Evolutionary conservation across 1,139 yeast genomes (phyloP), one percentile per base, ranked within the genome.

Genomic region (Protomyces gravidus): DNA sequence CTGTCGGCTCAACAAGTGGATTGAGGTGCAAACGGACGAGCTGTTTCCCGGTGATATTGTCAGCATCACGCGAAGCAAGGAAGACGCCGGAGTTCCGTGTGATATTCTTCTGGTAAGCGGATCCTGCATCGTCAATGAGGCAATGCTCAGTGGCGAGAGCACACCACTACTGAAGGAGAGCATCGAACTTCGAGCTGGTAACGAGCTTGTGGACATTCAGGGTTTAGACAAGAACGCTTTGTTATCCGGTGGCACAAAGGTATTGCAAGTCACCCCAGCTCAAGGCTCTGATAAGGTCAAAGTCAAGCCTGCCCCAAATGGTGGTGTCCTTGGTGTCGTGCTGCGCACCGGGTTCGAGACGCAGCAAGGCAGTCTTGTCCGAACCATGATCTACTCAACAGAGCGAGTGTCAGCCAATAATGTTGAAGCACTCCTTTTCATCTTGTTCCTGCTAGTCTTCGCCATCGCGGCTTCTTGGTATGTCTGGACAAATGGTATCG

Each of bases 401-500:
- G 98, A 92, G 75, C 85, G 97, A 73, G 95, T 92, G 64, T 89
- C 95, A 61, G 97, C 90, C 59, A 97, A 96, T 62, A 92, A 89
- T 73, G 86, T 84, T 72, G 98, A 92, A 74, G 95, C 97, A 1
- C 82, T 92, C 69, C 84, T 86, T 74, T 92, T 92, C 72, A 92
- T 92, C 70, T 78, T 90, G 66, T 94, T 92, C 76, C 79, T 92
- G 71, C 80, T 94, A 67, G 77, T 87, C 39, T 92, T 92, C 70
- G 98, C 99, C 64, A 80, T 94, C 71, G 89, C 89, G 68, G 98
- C 99, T 42, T 85, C 96, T 36, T 87, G 96, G 89, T 94, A 92
- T 71, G 98, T 92, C 59, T 92, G 99, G 99, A 86, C 86, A 63
- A 96, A 92, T 75, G 98, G 99, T 74, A 86, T 95, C 42, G 84